Base-by-base conservation (phyloP, 768 basidiomycete species). In the Neoboletus magnificus region DNA sequence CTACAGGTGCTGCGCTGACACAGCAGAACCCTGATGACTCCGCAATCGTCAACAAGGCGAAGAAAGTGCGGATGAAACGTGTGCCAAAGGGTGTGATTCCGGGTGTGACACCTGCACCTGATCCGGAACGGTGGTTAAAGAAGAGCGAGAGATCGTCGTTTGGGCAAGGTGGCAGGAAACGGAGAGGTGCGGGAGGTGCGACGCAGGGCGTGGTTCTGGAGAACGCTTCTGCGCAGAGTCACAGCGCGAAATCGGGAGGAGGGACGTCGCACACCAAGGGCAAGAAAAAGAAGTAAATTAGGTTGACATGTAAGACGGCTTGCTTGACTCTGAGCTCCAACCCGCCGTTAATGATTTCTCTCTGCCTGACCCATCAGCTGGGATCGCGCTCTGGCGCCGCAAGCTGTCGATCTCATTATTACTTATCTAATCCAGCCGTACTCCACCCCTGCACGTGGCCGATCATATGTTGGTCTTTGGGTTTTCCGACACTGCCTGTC, bases 61-160 rank as follows among this genome's bases (percentile, higher is more conserved):
- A 72, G 73, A 82, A 81, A 68, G 78, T 81, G 61, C 79, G 86
- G 55, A 80, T 71, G 71, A 81, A 82, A 58, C 84, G 89, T 66
- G 78, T 92, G 18, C 90, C 91, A 15, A 77, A 81, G 52, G 86
- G 87, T n/a, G 86, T 92, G 22, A 71, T 84, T 25, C 87, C 84
- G 18, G 90, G 91, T 20, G 83, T 89, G 13, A 91, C 90, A 5
- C 89, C 90, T 29, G 79, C 84, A 18, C 91, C 91, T 32, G 91
- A 93, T 73, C 89, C 91, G 25, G 91, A 93, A 69, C 76, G 91
- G 58, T 93, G 91, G 91, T 68, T 93, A 56, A 93, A 93, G 82
- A 93, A 91, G 76, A 87, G 82, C 50, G 89, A 91, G 69, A 77
- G 89, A 47, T 79, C 86, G 15, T 81, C 77, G 27, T 83, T 81